phyloP scores from a whole-genome alignment of 1,139 yeast genomes.

The Saccharomyces pastorianus region DNA sequence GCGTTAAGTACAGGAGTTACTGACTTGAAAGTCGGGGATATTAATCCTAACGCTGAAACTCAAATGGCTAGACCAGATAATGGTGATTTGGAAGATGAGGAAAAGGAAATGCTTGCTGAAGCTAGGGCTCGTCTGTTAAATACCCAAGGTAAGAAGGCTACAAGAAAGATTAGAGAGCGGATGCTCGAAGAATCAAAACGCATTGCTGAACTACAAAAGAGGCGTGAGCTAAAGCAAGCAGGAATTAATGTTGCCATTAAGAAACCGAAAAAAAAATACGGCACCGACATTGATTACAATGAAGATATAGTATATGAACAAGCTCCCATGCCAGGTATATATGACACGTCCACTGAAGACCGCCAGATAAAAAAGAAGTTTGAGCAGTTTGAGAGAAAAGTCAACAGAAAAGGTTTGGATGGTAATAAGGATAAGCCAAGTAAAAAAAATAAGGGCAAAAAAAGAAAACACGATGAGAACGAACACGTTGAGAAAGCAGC shows the following conservation, averaged over 20 bases:
- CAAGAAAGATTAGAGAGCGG: constrained; percentile 80
- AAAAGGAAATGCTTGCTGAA: constrained; percentile 84
- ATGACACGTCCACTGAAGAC: constrained; percentile 58
- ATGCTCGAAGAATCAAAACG: constrained; percentile 67
- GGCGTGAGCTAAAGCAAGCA: constrained; percentile 80
- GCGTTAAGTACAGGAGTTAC: constrained; percentile 41
- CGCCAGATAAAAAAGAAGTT: constrained; percentile 36
- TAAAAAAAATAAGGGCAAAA: constrained; percentile 28
- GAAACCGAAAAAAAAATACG: constrained; percentile 42
- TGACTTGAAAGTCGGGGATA: constrained; percentile 41
- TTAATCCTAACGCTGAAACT: constrained; percentile 70
- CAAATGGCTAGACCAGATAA: constrained; percentile 77
- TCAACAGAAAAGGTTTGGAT: constrained; percentile 44
- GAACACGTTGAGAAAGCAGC: constrained; percentile 18
- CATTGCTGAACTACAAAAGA: constrained; percentile 66
- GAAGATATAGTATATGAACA: constrained; percentile 78
- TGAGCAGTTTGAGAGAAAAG: constrained; percentile 39
- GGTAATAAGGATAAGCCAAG: constrained; percentile 21
- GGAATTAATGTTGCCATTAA: constrained; percentile 53
- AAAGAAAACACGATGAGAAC: constrained; percentile 19
- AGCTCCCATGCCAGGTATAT: constrained; percentile 60
- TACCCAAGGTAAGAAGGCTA: constrained; percentile 92
- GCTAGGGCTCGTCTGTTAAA: constrained; percentile 88
- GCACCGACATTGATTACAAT: constrained; percentile 69
- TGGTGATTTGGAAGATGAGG: constrained; percentile 77